Percentiles rank a stretch among this genome's conserved stretches.
phyloP scores from a whole-genome alignment of 2,329 filamentous ascomycete genomes.

The Emergomyces africanus region DNA sequence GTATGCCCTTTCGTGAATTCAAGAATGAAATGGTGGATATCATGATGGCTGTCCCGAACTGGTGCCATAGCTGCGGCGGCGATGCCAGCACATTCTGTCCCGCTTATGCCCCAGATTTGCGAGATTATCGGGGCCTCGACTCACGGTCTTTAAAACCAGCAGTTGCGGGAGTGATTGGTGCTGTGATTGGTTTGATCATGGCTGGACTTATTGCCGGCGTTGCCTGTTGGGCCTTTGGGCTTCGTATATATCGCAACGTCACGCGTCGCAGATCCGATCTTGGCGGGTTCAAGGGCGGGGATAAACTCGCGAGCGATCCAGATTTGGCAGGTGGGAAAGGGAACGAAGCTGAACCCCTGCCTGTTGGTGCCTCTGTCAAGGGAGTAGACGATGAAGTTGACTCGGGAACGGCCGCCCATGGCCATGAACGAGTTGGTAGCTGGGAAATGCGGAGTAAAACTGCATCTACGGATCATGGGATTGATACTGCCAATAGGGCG shows the following conservation, averaged over 20 bases:
- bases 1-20: slow-evolving; percentile 42
- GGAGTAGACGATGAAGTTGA: neutral
- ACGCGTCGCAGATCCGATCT: slow-evolving; percentile 19
- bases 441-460: slow-evolving; percentile 40
- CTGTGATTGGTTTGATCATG: slow-evolving; percentile 35
- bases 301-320: slow-evolving; percentile 42
- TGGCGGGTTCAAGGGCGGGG: slow-evolving; percentile 44
- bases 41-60: slow-evolving; percentile 32
- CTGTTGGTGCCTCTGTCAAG: neutral
- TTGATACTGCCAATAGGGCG: slow-evolving; percentile 7
- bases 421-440: slow-evolving; percentile 43
- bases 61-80: slow-evolving; percentile 40
- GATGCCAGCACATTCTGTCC: slow-evolving; percentile 37
- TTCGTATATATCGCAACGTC: slow-evolving; percentile 31
- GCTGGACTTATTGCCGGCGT: slow-evolving; percentile 20
- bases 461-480: slow-evolving; percentile 14
- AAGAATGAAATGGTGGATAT: slow-evolving; percentile 31
- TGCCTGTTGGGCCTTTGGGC: slow-evolving; percentile 24
- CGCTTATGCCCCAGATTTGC: slow-evolving; percentile 21
- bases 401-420: slow-evolving; percentile 13
- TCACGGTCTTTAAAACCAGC: slow-evolving; percentile 26
- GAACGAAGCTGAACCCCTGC: slow-evolving; percentile 3
- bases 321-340: slow-evolving; percentile 30
- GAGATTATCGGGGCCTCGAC: slow-evolving; percentile 9
- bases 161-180: slow-evolving; percentile 45